Evolutionary conservation across 2,329 filamentous ascomycete genomes (phyloP), one percentile per base, ranked within the genome.

Genomic region (Parastagonospora avenae): DNA sequence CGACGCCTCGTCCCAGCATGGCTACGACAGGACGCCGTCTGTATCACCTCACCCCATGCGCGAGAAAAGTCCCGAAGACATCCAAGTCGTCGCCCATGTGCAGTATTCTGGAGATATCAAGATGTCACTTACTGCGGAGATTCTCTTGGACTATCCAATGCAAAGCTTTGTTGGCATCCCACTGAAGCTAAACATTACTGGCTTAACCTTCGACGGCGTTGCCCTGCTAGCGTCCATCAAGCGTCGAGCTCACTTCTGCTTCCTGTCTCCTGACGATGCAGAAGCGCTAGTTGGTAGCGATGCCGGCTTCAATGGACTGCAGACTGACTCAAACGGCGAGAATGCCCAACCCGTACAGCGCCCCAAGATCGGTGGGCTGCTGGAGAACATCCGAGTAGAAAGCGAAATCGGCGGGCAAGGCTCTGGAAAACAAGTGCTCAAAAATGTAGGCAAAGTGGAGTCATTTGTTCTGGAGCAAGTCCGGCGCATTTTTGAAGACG

Each of bases 381-480:
- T 99, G 48, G 91, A 96, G 72, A 91, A 97, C 75, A 96, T 99
- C 64, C 87, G 88, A 60, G 93, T 99, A 6, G 94, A 99, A 75
- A 97, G 93, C 72, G 94, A 99, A 76, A 99, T 99, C 72, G 94
- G 94, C 6, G 88, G 94, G 72, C 86, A 92, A 60, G 92, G 95
- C 66, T 88, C 89, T 53, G 91, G 91, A 24, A 96, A 94, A 77
- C 93, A 97, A 77, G 94, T 93, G 40, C 78, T 99, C 53, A 97
- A 97, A 81, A 99, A 99, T 72, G 93, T 99, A 42, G 93, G 94
- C 52, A 99, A 99, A 80, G 94, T 99, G 50, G 94, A 99, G 78
- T 89, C 91, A 66, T 99, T 99, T 73, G 91, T 99, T 49, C 81
- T 99, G 52, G 93, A 97, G 73, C 93, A 97, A 76, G 94, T 99